Conservation (phyloP, 1,139 yeast genomes). For the Protomyces arabidopsidicola region DNA sequence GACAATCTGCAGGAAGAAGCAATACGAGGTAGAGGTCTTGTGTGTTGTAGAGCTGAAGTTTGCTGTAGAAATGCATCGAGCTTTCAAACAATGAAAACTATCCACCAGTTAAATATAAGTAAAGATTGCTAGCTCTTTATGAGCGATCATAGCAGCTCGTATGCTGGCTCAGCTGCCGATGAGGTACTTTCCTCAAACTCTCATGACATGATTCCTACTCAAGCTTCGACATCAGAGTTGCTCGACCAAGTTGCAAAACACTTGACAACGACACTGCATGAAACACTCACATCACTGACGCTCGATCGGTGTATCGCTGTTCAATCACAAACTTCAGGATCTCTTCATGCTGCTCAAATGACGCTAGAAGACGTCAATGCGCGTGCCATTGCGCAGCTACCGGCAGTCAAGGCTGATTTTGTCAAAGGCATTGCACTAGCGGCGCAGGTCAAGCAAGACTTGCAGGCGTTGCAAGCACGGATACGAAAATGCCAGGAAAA, state of each 20-base stretch:
- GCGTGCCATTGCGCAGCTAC: background rate
- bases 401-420: conserved; percentile 8
- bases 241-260: background rate
- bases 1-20: background rate
- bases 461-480: conserved; percentile 5
- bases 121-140: background rate
- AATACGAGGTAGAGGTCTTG: too few relatives aligned
- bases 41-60: too few relatives aligned
- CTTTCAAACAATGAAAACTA: too few relatives aligned
- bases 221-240: background rate
- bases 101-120: too few relatives aligned
- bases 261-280: conserved; percentile 10
- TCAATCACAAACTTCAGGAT: conserved; percentile 18
- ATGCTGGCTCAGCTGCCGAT: conserved; percentile 14
- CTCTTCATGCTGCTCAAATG: background rate
- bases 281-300: conserved; percentile 2
- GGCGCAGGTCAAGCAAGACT: background rate
- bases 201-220: background rate
- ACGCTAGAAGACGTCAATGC: conserved; percentile 4
- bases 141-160: background rate
- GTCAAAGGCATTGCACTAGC: conserved; percentile 14
- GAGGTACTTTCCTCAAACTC: background rate
- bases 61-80: too few relatives aligned
- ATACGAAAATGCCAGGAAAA: conserved; percentile 12
- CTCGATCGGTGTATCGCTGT: conserved; percentile 19